Evolutionary conservation across 1,284 basidiomycete species (phyloP).

Genomic region (Pholiota adiposa): DNA sequence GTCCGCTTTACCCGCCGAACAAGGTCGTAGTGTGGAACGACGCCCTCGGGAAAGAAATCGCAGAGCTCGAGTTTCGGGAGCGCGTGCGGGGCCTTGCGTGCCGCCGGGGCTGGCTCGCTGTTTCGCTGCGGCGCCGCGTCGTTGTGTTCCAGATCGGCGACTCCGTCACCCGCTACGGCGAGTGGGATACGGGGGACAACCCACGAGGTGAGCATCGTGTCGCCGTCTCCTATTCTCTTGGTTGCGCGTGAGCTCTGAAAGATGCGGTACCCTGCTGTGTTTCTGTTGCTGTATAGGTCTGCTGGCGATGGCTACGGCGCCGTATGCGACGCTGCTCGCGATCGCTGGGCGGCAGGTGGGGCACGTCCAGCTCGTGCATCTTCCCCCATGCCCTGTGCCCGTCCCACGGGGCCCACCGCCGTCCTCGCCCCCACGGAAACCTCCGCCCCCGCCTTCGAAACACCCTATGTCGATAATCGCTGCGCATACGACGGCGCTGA

Average conservation of each 20-base stretch:
- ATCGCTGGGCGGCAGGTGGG: constrained; percentile 90
- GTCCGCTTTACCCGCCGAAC: constrained; percentile 93
- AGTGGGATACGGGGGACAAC: constrained; percentile 93
- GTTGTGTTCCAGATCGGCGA: constrained; percentile 79
- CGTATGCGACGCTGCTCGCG: constrained; percentile 80
- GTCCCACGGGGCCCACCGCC: constrained; percentile 52
- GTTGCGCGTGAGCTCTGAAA: constrained; percentile 21
- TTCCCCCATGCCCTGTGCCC: constrained; percentile 77
- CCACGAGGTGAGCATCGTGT: constrained; percentile 64
- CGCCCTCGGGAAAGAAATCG: constrained; percentile 72
- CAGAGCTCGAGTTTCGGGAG: constrained; percentile 92
- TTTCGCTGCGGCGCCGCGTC: constrained; percentile 81
- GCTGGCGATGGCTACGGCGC: constrained; percentile 78
- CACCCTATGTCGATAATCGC: constrained; percentile 82
- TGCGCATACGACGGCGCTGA: constrained; percentile 83
- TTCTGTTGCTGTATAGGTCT: constrained; percentile 58
- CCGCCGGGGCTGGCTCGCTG: constrained; percentile 81
- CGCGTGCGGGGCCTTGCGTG: constrained; percentile 82
- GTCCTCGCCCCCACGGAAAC: constrained; percentile 48
- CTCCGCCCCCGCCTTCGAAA: constrained; percentile 58
- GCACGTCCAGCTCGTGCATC: constrained; percentile 88
- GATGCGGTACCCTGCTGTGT: constrained; percentile 16
- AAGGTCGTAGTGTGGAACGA: constrained; percentile 95
- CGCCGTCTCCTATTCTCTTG: neutral
- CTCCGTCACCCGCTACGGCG: constrained; percentile 61